Evolutionary conservation across 495 filamentous ascomycete genomes (phyloP).

Genomic region (Cenococcum geophilum): DNA sequence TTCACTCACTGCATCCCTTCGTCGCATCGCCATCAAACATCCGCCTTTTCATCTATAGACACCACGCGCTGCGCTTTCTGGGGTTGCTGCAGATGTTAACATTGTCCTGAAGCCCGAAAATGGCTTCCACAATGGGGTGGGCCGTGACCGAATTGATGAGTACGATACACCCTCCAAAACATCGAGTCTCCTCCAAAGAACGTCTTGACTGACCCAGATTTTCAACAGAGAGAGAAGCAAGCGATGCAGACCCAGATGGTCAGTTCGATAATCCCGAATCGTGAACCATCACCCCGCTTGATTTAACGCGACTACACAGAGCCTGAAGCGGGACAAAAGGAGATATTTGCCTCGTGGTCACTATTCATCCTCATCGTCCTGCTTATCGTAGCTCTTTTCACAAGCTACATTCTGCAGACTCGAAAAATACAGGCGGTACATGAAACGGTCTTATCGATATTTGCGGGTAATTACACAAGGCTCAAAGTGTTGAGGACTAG

Average conservation of each 20-base stretch:
- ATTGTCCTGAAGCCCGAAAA: constrained; percentile 25
- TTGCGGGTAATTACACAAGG: constrained; percentile 62
- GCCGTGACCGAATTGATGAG: constrained; percentile 41
- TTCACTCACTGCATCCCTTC: not conserved
- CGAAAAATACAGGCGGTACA: constrained; percentile 94
- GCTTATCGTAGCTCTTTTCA: constrained; percentile 89
- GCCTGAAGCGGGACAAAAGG: constrained; percentile 67
- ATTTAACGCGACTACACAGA: constrained; percentile 28
- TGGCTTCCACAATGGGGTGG: constrained; percentile 39
- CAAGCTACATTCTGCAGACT: constrained; percentile 91
- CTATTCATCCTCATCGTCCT: constrained; percentile 93
- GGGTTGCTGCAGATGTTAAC: constrained; percentile 21
- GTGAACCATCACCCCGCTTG: constrained; percentile 1
- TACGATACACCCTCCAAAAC: constrained; percentile 17
- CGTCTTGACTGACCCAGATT: not conserved
- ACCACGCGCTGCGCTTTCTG: not conserved
- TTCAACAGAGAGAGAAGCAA: constrained; percentile 33
- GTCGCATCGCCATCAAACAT: not conserved
- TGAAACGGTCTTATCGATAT: constrained; percentile 96
- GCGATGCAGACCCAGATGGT: constrained; percentile 39
- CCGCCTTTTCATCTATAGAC: not conserved
- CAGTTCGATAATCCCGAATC: constrained; percentile 9
- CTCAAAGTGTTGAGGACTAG: not conserved
- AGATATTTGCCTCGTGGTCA: constrained; percentile 92
- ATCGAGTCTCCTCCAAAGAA: not conserved